Base-by-base conservation (phyloP, 257 asterid species). In the Salvia hispanica region DNA sequence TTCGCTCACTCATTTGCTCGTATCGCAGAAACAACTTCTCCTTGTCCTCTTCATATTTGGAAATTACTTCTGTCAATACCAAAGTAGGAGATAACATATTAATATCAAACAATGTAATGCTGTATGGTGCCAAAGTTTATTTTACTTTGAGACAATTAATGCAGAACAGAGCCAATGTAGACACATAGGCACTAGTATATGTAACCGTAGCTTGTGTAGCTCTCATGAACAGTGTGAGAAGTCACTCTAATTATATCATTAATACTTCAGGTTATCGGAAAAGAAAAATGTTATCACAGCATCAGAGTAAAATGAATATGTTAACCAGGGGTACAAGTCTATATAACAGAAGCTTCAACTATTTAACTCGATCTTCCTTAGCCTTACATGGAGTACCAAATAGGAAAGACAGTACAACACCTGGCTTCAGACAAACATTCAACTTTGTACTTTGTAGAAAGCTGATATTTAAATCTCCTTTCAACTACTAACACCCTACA, bases 11-110 rank as follows among this genome's bases (percentile, higher is more conserved):
- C 76, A 84, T 75, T 77, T 91, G 97, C 74, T 88, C 97, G 71
- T 88, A 88, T 62, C 96, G 88, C 10, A 18, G 66, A 76, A 80
- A 79, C 66, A 91, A 15, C 72, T 73, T 85, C 69, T 84, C 88
- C 79, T 91, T 88, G 77, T 94, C 96, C 73, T 85, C 99, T 75
- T 94, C 97, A 51, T 82, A 82, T 79, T 91, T 94, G 82, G 88
- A 76, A 76, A 87, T 62, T 14, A 84, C 79, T 66, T 83, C 96
- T 94, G 89, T 72, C 72, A 58, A 73, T 71, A 67, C 67, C 67
- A 72, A 77, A 62, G 43, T 25, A 33, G 42, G 50, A 61, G 25
- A 16, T 62, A 62, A 43, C 48, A 65, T 25, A 25, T 25, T 25
- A 25, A 25, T 25, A 25, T 62, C 73, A 77, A 48, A 25, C 14